Conservation (phyloP, 1,284 basidiomycete genomes). For the Phellinidium pouzarii region DNA sequence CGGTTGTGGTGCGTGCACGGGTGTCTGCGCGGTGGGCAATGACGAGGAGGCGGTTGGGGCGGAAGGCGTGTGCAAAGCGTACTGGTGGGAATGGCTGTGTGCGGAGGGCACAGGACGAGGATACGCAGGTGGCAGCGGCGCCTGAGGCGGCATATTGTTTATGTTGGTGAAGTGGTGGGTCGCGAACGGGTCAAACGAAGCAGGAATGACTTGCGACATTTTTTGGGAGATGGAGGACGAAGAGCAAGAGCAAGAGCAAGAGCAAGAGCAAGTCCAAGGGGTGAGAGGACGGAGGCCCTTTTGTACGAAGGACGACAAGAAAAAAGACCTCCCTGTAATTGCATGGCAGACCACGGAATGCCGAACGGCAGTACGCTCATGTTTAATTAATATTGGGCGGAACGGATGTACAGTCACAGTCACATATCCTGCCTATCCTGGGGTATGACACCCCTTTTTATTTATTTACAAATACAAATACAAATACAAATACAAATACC, state of each 20-base stretch:
- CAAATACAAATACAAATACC: too few relatives aligned
- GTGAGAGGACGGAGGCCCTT: neutral
- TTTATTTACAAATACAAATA: too few relatives aligned
- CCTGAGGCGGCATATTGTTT: conserved; percentile 39
- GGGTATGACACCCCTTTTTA: too few relatives aligned
- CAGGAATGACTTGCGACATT: conserved; percentile 24
- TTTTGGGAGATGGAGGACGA: neutral
- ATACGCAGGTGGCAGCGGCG: conserved; percentile 44
- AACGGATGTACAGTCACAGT: too few relatives aligned
- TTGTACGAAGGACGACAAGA: neutral
- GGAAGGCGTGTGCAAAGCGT: conserved; percentile 18
- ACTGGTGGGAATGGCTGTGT: conserved; percentile 18
- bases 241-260: neutral
- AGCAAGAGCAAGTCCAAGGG: neutral
- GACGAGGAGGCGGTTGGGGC: conserved; percentile 12
- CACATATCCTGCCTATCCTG: too few relatives aligned
- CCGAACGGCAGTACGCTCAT: neutral
- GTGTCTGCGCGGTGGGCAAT: conserved; percentile 16
- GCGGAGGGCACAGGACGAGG: conserved; percentile 32
- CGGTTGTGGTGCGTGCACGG: conserved; percentile 20
- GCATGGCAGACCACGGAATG: neutral
- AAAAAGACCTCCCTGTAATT: neutral
- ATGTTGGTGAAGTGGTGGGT: conserved; percentile 57
- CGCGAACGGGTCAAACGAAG: conserved; percentile 51
- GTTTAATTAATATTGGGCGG: too few relatives aligned